Percentiles rank a stretch among this genome's conserved stretches.
These are phyloP conservation scores for Paramecium caudatum DNA, from an alignment of 73 alveolate species.

Conservation along the genomic window DNA sequence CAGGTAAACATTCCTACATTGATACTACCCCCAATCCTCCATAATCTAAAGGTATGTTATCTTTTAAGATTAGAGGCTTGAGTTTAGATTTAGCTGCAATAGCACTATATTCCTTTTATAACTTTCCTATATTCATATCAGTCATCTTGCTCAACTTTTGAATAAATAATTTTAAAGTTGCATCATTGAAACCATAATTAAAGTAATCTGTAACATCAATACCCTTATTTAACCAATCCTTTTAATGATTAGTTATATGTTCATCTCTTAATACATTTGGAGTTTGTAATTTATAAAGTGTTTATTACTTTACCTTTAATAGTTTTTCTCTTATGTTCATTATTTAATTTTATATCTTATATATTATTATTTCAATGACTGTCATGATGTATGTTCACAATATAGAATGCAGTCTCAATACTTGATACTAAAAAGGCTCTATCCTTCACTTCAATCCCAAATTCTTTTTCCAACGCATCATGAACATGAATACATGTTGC, in stretches of 20 bases:
- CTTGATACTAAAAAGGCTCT: constrained; percentile 83
- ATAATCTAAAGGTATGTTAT: constrained; percentile 55
- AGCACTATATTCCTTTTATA: constrained; percentile 34
- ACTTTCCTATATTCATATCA: constrained; percentile 36
- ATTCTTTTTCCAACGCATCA: constrained; percentile 92
- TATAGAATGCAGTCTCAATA: constrained; percentile 81
- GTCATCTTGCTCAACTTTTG: neutral
- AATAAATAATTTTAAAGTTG: constrained; percentile 23
- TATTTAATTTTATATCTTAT: too few species aligned
- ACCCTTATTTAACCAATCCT: constrained; percentile 41
- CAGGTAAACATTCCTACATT: neutral
- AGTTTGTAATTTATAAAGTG: constrained; percentile 33
- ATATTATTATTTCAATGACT: too few species aligned
- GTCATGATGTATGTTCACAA: constrained; percentile 77
- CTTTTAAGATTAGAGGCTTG: constrained; percentile 1
- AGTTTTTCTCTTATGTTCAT: constrained; percentile 50
- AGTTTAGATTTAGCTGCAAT: neutral
- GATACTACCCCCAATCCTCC: constrained; percentile 42
- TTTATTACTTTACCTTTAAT: neutral
- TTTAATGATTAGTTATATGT: neutral
- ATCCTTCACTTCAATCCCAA: constrained; percentile 91
- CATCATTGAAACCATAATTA: constrained; percentile 69
- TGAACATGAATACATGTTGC: constrained; percentile 90
- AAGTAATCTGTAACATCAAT: constrained; percentile 63
- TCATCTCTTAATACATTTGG: constrained; percentile 32